Evolutionary conservation across 176 grass and related monocot genomes (phyloP).

Genomic region (Dactylis glomerata): DNA sequence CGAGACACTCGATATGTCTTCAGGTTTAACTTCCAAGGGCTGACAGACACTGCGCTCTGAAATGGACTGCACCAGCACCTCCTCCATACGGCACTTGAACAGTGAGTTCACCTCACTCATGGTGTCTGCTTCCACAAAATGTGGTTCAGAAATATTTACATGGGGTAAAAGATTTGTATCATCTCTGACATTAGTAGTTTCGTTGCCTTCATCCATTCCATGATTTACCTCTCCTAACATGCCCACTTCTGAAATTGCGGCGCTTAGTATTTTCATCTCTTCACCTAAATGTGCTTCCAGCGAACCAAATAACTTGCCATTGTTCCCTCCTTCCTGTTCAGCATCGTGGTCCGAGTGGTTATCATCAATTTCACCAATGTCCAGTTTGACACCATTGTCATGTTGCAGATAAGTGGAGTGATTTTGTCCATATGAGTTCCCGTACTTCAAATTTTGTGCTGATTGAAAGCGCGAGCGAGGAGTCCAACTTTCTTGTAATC

Average conservation of each 20-base stretch:
- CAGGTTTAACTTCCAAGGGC: constrained; percentile 15
- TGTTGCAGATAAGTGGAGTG: neutral
- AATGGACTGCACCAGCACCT: constrained; percentile 39
- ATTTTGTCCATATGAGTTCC: neutral
- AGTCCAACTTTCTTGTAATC: constrained; percentile 41
- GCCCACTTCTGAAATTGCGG: constrained; percentile 31
- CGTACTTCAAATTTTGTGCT: constrained; percentile 22
- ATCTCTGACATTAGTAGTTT: neutral
- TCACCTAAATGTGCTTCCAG: constrained; percentile 39
- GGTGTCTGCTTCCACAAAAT: constrained; percentile 14
- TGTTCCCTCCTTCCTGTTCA: constrained; percentile 24
- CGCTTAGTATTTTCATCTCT: constrained; percentile 41
- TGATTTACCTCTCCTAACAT: constrained; percentile 14
- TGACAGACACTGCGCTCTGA: constrained; percentile 25
- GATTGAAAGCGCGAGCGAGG: constrained; percentile 15
- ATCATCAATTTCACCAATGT: neutral
- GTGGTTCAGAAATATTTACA: neutral
- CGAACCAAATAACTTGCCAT: constrained; percentile 30
- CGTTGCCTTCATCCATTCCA: neutral
- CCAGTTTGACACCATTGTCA: neutral
- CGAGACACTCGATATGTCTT: neutral
- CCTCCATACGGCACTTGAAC: constrained; percentile 41
- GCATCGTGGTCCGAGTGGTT: neutral
- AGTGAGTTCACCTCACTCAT: constrained; percentile 26
- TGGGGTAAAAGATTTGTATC: neutral